These are phyloP conservation scores for Cryoendolithus antarcticus DNA, from an alignment of 2,329 filamentous ascomycete species.

Conservation along the genomic window DNA sequence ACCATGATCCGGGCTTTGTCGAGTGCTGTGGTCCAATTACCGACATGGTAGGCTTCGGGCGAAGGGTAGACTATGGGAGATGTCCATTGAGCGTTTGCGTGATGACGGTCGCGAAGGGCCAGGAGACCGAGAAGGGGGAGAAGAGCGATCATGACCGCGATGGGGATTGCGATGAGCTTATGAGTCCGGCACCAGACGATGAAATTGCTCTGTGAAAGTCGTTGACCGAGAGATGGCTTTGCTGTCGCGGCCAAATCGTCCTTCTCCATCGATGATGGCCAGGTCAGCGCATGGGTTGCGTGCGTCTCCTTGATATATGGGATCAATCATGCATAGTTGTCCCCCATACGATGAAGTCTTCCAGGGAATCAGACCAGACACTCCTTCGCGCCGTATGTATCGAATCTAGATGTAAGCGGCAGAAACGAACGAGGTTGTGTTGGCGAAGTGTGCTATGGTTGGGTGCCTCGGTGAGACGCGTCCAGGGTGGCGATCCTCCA, in stretches of 20 bases:
- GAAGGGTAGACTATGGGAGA: conserved; percentile 20
- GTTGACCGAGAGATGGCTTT: background rate
- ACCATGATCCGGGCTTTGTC: conserved; percentile 20
- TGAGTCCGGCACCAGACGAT: conserved; percentile 12
- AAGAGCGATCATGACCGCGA: conserved; percentile 14
- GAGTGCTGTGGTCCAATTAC: conserved; percentile 23
- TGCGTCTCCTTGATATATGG: too few relatives aligned
- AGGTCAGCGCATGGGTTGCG: too few relatives aligned
- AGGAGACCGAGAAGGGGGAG: conserved; percentile 19
- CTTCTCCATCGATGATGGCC: conserved; percentile 1
- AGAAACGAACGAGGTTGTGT: too few relatives aligned
- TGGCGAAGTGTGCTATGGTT: too few relatives aligned
- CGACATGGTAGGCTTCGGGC: conserved; percentile 20
- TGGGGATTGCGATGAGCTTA: conserved; percentile 12
- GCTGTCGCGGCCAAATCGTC: conserved; percentile 1
- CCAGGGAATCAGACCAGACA: too few relatives aligned
- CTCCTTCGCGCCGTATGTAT: too few relatives aligned
- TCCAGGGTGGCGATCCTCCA: too few relatives aligned
- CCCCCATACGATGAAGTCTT: too few relatives aligned
- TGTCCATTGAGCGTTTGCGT: conserved; percentile 14
- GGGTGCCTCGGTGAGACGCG: too few relatives aligned
- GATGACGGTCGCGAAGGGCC: conserved; percentile 13
- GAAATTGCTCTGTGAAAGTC: conserved; percentile 5
- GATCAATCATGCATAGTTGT: too few relatives aligned
- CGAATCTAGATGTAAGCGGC: too few relatives aligned